Percentiles rank a stretch among this genome's conserved stretches.
Evolutionary conservation across 2,329 filamentous ascomycete species (phyloP).

Genomic region (Ophiostoma populinum): DNA sequence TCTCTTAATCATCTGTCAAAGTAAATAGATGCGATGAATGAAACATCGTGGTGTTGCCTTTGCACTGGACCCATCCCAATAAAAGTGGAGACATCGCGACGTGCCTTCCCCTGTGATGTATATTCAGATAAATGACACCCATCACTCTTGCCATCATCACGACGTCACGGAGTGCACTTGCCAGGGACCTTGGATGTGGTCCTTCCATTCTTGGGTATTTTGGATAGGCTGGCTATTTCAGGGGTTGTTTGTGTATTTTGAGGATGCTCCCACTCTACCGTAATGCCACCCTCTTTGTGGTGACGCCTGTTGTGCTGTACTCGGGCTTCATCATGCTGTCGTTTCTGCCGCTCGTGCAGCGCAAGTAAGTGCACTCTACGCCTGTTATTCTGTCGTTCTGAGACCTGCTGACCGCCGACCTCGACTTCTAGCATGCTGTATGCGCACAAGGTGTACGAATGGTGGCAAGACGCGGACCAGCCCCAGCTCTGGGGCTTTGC

Average conservation of each 20-base stretch:
- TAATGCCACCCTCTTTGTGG: slow-evolving; percentile 35
- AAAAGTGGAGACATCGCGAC: neutral
- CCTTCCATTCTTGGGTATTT: slow-evolving; percentile 4
- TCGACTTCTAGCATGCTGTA: slow-evolving; percentile 84
- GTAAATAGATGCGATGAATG: too few relatives aligned
- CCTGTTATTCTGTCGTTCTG: too few relatives aligned
- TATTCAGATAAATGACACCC: too few relatives aligned
- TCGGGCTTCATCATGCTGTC: slow-evolving; percentile 23
- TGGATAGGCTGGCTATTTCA: neutral
- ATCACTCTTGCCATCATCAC: neutral
- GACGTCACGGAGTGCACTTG: neutral
- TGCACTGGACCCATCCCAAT: too few relatives aligned
- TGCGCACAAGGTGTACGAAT: slow-evolving; percentile 56
- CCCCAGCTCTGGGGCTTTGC: slow-evolving; percentile 78
- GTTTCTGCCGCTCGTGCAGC: slow-evolving; percentile 55
- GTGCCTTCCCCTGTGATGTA: too few relatives aligned
- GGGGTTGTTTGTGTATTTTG: slow-evolving; percentile 1
- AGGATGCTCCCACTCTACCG: slow-evolving; percentile 6
- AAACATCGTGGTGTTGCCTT: too few relatives aligned
- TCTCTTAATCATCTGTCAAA: too few relatives aligned
- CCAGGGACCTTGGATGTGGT: neutral
- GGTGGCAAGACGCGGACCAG: slow-evolving; percentile 54
- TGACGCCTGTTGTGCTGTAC: slow-evolving; percentile 10
- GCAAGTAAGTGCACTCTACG: slow-evolving; percentile 45
- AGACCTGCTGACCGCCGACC: too few relatives aligned